These are phyloP conservation scores for Myxozyma sirexii DNA, from an alignment of 805 yeast genomes.

Conservation along the genomic window DNA sequence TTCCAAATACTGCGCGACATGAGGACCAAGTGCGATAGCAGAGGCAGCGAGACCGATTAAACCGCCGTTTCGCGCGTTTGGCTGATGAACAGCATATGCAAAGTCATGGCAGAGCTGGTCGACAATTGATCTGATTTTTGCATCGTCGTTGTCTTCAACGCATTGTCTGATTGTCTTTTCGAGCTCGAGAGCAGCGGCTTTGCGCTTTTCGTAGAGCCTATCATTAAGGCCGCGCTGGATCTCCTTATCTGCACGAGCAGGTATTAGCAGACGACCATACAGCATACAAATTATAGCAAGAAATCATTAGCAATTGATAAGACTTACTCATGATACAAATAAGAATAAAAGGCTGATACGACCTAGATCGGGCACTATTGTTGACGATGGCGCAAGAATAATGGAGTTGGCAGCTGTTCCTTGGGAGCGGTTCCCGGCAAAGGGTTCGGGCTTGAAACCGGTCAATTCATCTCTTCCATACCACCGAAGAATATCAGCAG, in stretches of 20 bases:
- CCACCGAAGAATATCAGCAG: no score
- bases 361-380: constrained; percentile 63
- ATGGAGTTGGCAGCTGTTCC: no score
- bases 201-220: constrained; percentile 74
- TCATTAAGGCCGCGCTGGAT: constrained; percentile 71
- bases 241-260: constrained; percentile 53
- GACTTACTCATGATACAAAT: constrained; percentile 49
- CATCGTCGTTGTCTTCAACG: constrained; percentile 60
- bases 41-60: constrained; percentile 94
- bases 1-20: constrained; percentile 80
- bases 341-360: background rate
- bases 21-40: constrained; percentile 86
- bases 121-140: constrained; percentile 61
- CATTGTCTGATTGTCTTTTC: constrained; percentile 78
- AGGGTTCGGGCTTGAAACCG: no score
- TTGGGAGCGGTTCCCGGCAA: no score
- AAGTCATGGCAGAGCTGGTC: constrained; percentile 75
- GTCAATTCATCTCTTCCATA: no score
- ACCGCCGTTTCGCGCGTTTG: constrained; percentile 93
- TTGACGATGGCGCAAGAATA: background rate
- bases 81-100: constrained; percentile 80
- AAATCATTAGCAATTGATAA: constrained; percentile 42
- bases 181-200: constrained; percentile 64
- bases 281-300: constrained; percentile 47
- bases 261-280: constrained; percentile 35